Evolutionary conservation across 768 basidiomycete species (phyloP), one percentile per base, ranked within the genome.

Genomic region (Termitomyces sp.): DNA sequence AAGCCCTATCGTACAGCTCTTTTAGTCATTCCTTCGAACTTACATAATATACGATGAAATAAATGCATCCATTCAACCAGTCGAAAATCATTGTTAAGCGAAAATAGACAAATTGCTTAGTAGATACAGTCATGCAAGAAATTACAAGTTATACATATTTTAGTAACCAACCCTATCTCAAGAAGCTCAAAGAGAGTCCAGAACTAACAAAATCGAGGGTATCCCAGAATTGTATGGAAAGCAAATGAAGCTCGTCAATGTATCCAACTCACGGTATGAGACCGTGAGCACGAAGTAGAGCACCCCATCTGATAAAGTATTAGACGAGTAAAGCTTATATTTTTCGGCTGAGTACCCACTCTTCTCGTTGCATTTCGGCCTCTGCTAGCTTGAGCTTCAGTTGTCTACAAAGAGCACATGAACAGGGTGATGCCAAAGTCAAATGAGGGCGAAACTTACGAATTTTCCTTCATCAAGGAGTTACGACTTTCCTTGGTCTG

Each of bases 401-500:
- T 69, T 84, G 78, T 44, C 91, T 92, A 63, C 19, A 11, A 41
- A 56, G 50, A 46, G 40, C 54, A 12, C 58, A 61, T 46, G 60
- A 49, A 46, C 27, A 19, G 54, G 16, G 28, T 19, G 9, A 19
- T 14, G 21, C n/a, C 14, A 45, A 39, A 39, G 17, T 32, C 17
- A 25, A 27, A 21, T 10, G 7, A n/a, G 34, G 25, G 49, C 46
- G 5, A 37, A 27, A 80, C 88, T 62, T 67, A 92, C 89, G 84
- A 81, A 65, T 95, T 96, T 73, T 94, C 91, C 64, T 83, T 81
- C 44, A 80, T 76, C 34, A 91, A 69, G n/a, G 74, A 72, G 64
- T 95, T 95, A 57, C 89, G 79, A 16, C 79, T 70, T 64, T 89
- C 85, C 70, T 94, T 96, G 16, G 91, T 85, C 58, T 79, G 68